A percentile compares a stretch with the other conserved stretches of the same genome.
Conservation (phyloP, 2,329 filamentous ascomycete species). For the Aspergillus sp. region DNA sequence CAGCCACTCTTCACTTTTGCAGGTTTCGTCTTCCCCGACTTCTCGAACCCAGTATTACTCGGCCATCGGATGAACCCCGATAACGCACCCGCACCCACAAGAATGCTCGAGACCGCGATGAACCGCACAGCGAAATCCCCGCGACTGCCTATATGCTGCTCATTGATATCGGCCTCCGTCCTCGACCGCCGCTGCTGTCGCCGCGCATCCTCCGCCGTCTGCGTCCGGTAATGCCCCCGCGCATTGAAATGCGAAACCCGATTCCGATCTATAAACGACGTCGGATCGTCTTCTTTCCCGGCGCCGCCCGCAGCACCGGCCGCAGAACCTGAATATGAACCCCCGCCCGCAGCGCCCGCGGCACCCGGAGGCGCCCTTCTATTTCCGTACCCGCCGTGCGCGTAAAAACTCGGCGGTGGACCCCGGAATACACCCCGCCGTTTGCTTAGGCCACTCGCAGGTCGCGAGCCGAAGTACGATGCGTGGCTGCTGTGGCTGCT, state of each 20-base stretch:
- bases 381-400: conserved; percentile 70
- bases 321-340: neutral
- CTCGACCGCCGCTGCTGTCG: conserved; percentile 44
- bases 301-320: conserved; percentile 6
- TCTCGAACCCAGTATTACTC: neutral
- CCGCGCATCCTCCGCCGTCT: conserved; percentile 61
- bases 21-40: neutral
- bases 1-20: neutral
- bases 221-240: conserved; percentile 69
- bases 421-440: conserved; percentile 75
- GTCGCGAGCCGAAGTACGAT: conserved; percentile 59
- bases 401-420: conserved; percentile 86
- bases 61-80: conserved; percentile 25
- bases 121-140: conserved; percentile 36
- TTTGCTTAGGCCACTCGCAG: conserved; percentile 76
- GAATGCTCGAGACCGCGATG: conserved; percentile 38
- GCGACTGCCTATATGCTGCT: conserved; percentile 23
- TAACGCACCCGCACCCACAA: conserved; percentile 32
- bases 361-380: conserved; percentile 9
- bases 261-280: conserved; percentile 42
- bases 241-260: conserved; percentile 78
- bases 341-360: neutral
- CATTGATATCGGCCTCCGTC: conserved; percentile 33
- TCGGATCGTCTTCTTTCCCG: conserved; percentile 32
- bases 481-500: conserved; percentile 48